Evolutionary conservation across 1,284 basidiomycete genomes (phyloP), one percentile per base, ranked within the genome.

Genomic region (Filobasidium uniguttulatum): DNA sequence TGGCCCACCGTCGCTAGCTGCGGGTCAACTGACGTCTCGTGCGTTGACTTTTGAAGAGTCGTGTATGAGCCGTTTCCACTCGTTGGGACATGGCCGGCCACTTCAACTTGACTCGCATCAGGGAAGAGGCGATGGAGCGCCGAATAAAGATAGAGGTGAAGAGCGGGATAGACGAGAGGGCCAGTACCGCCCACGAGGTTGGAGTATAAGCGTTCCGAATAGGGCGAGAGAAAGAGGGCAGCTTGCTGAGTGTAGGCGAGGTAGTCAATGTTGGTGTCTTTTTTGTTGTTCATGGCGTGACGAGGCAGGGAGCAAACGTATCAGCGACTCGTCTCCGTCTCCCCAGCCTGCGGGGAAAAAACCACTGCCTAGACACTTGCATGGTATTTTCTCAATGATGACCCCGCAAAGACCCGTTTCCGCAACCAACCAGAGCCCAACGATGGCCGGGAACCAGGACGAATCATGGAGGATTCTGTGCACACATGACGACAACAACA

Each of bases 191-290:
- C 93, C 52, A 77, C 74, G 53, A 99, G 83, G 50, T 75, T 71
- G n/a, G 78, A 73, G 64, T 98, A 99, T 65, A 91, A 79, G 25
- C 83, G 74, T 67, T 94, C 82, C 14, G 34, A 28, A 23, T 38
- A 38, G 1, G 50, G 50, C 40, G 79, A 76, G 40, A 84, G 62
- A 67, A 85, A 91, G 44, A 85, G 66, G 48, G 82, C 75, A 1
- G 85, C 77, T 55, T 98, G 94, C 53, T 83, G 74, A 60, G 67
- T 64, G 53, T 69, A 69, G 20, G 67, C 67, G 9, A 58, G 56
- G 59, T 62, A 98, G 71, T 99, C 94, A 61, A 99, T 99, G 70
- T 99, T 93, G n/a, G 94, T 98, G 71, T 91, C 89, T 93, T 69
- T 53, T 49, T 41, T 40, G 52, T n/a, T n/a, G n/a, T n/a, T n/a